phyloP scores from a whole-genome alignment of 345 rosid species.

The thale cress (Arabidopsis thaliana) region TAIR10.1 NC_003070.9:19956001-19956500 shows the following conservation, averaged over 20 bases:
- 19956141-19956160: conserved; percentile 14
- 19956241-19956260: conserved; percentile 46
- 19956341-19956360: conserved; percentile 53
- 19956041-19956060: conserved; percentile 64
- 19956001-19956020: conserved; percentile 50
- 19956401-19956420: conserved; percentile 34
- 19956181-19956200: conserved; percentile 27
- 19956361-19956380: conserved; percentile 59
- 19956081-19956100: conserved; percentile 60
- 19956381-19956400: conserved; percentile 49
- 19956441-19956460: conserved; percentile 17
- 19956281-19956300: conserved; percentile 49
- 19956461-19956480: conserved; percentile 40
- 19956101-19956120: conserved; percentile 28
- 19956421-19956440: conserved; percentile 33
- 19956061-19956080: conserved; percentile 58
- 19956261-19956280: conserved; percentile 53
- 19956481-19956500: conserved; percentile 39
- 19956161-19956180: conserved; percentile 43
- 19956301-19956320: conserved; percentile 37
- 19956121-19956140: conserved; percentile 4
- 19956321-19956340: conserved; percentile 29
- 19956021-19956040: conserved; percentile 72
- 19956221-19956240: conserved; percentile 17
- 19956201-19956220: conserved; percentile 6